Conservation (phyloP, 2,329 filamentous ascomycete species). For the Fusarium denticulatum region DNA sequence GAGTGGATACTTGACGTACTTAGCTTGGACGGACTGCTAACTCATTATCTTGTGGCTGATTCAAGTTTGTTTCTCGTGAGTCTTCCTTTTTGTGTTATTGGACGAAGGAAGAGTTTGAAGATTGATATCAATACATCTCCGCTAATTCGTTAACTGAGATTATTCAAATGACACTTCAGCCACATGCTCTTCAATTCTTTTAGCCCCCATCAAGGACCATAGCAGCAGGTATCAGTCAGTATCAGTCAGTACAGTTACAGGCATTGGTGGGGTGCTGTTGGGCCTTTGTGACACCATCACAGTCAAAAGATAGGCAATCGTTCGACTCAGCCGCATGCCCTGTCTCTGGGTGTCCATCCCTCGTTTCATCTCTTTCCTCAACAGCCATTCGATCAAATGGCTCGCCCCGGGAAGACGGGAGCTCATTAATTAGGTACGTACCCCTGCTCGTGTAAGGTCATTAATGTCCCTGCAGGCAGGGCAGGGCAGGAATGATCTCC, state of each 20-base stretch:
- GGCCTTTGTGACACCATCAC: conserved; percentile 39
- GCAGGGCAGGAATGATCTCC: neutral
- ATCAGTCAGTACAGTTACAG: neutral
- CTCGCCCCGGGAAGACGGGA: neutral
- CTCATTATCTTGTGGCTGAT: conserved; percentile 19
- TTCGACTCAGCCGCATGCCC: conserved; percentile 39
- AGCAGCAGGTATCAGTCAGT: neutral
- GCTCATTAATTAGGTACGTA: neutral
- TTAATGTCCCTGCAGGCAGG: neutral
- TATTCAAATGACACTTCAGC: neutral
- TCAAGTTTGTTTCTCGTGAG: conserved; percentile 15
- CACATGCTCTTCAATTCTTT: neutral
- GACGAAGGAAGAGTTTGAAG: neutral
- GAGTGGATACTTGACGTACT: conserved; percentile 30
- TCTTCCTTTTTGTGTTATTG: conserved; percentile 11
- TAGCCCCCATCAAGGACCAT: neutral
- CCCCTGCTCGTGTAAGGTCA: neutral
- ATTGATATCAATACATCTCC: neutral
- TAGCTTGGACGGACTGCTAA: neutral
- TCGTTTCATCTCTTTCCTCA: conserved; percentile 12
- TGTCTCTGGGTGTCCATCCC: conserved; percentile 17
- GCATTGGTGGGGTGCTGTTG: conserved; percentile 37
- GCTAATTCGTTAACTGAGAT: neutral
- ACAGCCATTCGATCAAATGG: neutral
- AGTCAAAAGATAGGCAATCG: conserved; percentile 20